phyloP scores from a whole-genome alignment of 225 moss, liverwort and hornwort species.

The Anthoceros angustus region DNA sequence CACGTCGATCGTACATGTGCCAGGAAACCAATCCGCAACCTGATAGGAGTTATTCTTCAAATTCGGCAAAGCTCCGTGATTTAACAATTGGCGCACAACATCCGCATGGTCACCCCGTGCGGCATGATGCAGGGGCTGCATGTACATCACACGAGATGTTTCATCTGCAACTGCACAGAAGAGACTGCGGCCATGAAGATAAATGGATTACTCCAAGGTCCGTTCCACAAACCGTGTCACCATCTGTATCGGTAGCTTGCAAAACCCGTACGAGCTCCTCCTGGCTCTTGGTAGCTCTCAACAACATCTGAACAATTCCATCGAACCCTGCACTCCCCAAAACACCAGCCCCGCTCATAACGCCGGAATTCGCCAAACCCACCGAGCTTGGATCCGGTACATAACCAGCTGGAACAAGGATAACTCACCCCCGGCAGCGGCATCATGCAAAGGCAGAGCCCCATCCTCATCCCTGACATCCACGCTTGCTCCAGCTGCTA shows the following conservation, averaged over 20 bases:
- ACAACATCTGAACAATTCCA: slow-evolving; percentile 34
- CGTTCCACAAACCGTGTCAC: slow-evolving; percentile 28
- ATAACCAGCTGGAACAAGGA: not conserved
- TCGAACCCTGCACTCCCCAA: slow-evolving; percentile 21
- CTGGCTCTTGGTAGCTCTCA: slow-evolving; percentile 28
- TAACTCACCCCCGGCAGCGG: slow-evolving; percentile 41
- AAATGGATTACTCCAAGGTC: not conserved
- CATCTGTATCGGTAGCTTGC: slow-evolving; percentile 40
- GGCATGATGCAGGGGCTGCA: slow-evolving; percentile 46
- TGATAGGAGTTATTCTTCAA: slow-evolving; percentile 34
- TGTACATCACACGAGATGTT: slow-evolving; percentile 4
- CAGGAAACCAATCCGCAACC: slow-evolving; percentile 13
- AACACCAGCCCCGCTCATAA: not conserved
- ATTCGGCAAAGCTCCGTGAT: slow-evolving; percentile 33
- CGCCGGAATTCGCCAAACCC: not conserved
- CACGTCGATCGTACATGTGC: not conserved
- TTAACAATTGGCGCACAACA: slow-evolving; percentile 35
- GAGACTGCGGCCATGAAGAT: not conserved
- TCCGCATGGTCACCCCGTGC: slow-evolving; percentile 43
- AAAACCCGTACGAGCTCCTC: slow-evolving; percentile 33
- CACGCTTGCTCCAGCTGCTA: slow-evolving; percentile 44
- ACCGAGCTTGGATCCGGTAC: not conserved
- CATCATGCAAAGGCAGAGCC: slow-evolving; percentile 43
- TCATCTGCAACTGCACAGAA: not conserved
- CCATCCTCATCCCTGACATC: slow-evolving; percentile 49